These are phyloP conservation scores for Kodamaea sagamina DNA, from an alignment of 805 yeast species.

Conservation along the genomic window DNA sequence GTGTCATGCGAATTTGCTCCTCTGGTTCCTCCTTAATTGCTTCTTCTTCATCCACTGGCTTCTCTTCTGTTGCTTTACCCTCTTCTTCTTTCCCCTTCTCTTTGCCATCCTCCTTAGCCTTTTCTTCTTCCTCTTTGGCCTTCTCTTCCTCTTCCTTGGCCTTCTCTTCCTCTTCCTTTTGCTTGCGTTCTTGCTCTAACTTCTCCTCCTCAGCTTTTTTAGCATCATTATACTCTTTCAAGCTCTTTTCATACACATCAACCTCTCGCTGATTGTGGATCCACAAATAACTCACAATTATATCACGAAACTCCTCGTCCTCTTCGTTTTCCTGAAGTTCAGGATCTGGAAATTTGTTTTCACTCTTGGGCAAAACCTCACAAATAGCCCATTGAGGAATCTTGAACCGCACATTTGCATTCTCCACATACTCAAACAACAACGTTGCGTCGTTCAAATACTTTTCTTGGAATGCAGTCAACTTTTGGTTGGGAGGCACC, in stretches of 20 bases:
- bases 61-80: slow-evolving; percentile 7
- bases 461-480: slow-evolving; percentile 77
- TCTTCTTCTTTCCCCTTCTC: slow-evolving; percentile 14
- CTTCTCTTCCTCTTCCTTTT: slow-evolving; percentile 28
- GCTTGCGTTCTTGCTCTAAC: slow-evolving; percentile 21
- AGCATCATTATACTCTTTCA: slow-evolving; percentile 31
- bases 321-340: slow-evolving; percentile 17
- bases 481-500: slow-evolving; percentile 29
- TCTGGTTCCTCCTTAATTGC: slow-evolving; percentile 15
- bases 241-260: slow-evolving; percentile 43
- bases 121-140: slow-evolving; percentile 16
- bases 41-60: slow-evolving; percentile 2
- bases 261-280: slow-evolving; percentile 53
- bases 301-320: slow-evolving; percentile 31
- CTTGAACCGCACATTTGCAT: slow-evolving; percentile 68
- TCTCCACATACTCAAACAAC: slow-evolving; percentile 83
- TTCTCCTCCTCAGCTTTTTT: slow-evolving; percentile 25
- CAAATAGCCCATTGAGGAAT: slow-evolving; percentile 77
- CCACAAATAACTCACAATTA: slow-evolving; percentile 50
- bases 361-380: slow-evolving; percentile 47
- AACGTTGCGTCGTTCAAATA: slow-evolving; percentile 69
- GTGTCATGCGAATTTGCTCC: slow-evolving; percentile 7
- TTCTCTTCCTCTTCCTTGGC: slow-evolving; percentile 22
- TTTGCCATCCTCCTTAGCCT: slow-evolving; percentile 14
- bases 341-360: slow-evolving; percentile 2